Percentiles rank a stretch among this genome's conserved stretches.
Evolutionary conservation across 1,284 basidiomycete genomes (phyloP).

Genomic region (Sphaerobolus stellatus): DNA sequence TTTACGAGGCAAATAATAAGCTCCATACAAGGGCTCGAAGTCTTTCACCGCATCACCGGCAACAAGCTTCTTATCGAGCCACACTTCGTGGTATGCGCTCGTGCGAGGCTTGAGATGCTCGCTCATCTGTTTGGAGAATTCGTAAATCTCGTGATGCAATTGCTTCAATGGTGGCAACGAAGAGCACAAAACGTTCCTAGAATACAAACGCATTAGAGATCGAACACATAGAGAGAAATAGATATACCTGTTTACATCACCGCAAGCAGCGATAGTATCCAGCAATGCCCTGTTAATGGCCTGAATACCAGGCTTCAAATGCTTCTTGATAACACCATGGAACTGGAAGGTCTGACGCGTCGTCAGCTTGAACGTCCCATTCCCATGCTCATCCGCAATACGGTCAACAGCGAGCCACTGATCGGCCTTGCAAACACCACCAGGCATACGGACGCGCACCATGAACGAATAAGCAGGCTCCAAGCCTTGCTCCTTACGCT

Average conservation of each 20-base stretch:
- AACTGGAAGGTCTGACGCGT: slow-evolving; percentile 99
- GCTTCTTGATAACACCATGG: slow-evolving; percentile 96
- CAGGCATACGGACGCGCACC: slow-evolving; percentile 97
- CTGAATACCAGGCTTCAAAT: slow-evolving; percentile 95
- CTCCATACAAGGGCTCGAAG: slow-evolving; percentile 94
- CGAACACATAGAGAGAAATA: slow-evolving; percentile 5
- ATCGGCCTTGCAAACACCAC: slow-evolving; percentile 86
- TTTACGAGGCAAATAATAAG: slow-evolving; percentile 95
- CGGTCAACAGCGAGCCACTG: slow-evolving; percentile 97
- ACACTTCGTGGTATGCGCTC: slow-evolving; percentile 97
- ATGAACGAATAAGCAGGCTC: slow-evolving; percentile 99
- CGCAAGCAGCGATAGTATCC: slow-evolving; percentile 97
- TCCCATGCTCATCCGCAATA: slow-evolving; percentile 94
- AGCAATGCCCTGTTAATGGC: slow-evolving; percentile 91
- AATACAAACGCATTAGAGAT: slow-evolving; percentile 7
- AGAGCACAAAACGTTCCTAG: slow-evolving; percentile 88
- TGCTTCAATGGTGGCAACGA: slow-evolving; percentile 87
- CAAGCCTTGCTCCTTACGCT: slow-evolving; percentile 88
- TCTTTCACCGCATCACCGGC: slow-evolving; percentile 91
- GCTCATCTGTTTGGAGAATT: slow-evolving; percentile 86
- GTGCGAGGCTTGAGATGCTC: slow-evolving; percentile 89
- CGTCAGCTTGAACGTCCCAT: slow-evolving; percentile 95
- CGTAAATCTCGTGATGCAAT: slow-evolving; percentile 82
- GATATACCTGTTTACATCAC: slow-evolving; percentile 90
- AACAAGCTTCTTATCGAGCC: slow-evolving; percentile 95